These are phyloP conservation scores for Viola odorata DNA, from an alignment of 345 rosid species.

Conservation along the genomic window DNA sequence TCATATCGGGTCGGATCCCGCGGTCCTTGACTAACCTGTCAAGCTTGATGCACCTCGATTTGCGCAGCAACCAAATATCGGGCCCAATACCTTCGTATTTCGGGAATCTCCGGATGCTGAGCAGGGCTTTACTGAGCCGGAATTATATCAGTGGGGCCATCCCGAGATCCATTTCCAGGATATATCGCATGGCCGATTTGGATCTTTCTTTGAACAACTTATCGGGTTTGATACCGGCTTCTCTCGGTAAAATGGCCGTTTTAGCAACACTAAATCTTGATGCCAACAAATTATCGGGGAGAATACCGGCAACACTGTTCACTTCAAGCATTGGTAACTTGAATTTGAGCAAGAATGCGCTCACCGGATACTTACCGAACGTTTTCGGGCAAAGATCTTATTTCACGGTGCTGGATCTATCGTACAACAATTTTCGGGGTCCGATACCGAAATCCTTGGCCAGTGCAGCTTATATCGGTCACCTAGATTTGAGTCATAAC, in stretches of 20 bases:
- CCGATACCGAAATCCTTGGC: constrained; percentile 54
- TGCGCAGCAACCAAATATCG: constrained; percentile 55
- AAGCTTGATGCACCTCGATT: constrained; percentile 76
- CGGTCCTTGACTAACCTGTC: constrained; percentile 52
- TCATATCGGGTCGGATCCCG: constrained; percentile 60
- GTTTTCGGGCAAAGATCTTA: constrained; percentile 70
- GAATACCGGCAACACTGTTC: constrained; percentile 48
- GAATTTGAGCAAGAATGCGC: constrained; percentile 57
- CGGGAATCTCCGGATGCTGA: constrained; percentile 60
- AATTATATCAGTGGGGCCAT: constrained; percentile 56
- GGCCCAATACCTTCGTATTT: constrained; percentile 53
- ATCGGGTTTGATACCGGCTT: constrained; percentile 55
- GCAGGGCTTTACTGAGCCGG: constrained; percentile 65
- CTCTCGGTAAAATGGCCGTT: constrained; percentile 76
- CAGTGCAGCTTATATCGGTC: constrained; percentile 61
- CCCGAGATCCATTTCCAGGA: constrained; percentile 47
- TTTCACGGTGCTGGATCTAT: constrained; percentile 63
- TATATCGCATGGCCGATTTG: constrained; percentile 78
- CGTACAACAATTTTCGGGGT: constrained; percentile 57
- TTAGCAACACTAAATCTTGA: constrained; percentile 78
- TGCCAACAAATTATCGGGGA: constrained; percentile 51
- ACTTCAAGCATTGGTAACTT: constrained; percentile 51
- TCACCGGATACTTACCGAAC: constrained; percentile 58
- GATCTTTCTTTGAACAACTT: constrained; percentile 65
- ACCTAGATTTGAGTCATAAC: constrained; percentile 84